phyloP scores from a whole-genome alignment of 768 basidiomycete genomes.

The Trametes sanguinea region DNA sequence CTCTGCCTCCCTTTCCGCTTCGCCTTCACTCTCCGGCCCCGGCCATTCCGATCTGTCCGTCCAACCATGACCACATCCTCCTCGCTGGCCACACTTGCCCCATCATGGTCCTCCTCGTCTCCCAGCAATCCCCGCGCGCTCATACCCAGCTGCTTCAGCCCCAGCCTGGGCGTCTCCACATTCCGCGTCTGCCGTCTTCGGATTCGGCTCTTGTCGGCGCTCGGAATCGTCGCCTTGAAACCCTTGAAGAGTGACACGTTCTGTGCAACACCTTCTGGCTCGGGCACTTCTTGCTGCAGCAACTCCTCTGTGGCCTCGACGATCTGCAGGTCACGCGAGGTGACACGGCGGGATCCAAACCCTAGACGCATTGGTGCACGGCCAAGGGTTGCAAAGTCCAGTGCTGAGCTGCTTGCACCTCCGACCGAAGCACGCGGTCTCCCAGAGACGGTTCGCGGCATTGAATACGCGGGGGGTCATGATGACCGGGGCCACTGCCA shows the following conservation, averaged over 20 bases:
- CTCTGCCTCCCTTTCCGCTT: slow-evolving; percentile 63
- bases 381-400: slow-evolving; percentile 79
- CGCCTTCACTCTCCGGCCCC: slow-evolving; percentile 39
- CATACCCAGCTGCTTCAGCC: slow-evolving; percentile 79
- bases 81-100: slow-evolving; percentile 67
- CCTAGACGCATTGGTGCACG: slow-evolving; percentile 74
- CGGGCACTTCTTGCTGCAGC: slow-evolving; percentile 69
- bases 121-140: slow-evolving; percentile 73
- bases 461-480: slow-evolving; percentile 87
- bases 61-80: slow-evolving; percentile 71
- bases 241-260: slow-evolving; percentile 84
- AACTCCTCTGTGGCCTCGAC: slow-evolving; percentile 81
- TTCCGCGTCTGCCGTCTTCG: slow-evolving; percentile 79
- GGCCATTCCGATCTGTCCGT: slow-evolving; percentile 17
- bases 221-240: slow-evolving; percentile 94
- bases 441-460: slow-evolving; percentile 66
- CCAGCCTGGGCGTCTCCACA: slow-evolving; percentile 72
- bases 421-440: slow-evolving; percentile 40
- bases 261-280: slow-evolving; percentile 66
- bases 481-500: slow-evolving; percentile 79
- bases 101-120: slow-evolving; percentile 49
- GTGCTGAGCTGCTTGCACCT: slow-evolving; percentile 40
- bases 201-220: slow-evolving; percentile 75
- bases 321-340: slow-evolving; percentile 82
- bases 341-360: slow-evolving; percentile 65